phyloP scores from a whole-genome alignment of 345 rosid species.

The Citropsis articulata region DNA sequence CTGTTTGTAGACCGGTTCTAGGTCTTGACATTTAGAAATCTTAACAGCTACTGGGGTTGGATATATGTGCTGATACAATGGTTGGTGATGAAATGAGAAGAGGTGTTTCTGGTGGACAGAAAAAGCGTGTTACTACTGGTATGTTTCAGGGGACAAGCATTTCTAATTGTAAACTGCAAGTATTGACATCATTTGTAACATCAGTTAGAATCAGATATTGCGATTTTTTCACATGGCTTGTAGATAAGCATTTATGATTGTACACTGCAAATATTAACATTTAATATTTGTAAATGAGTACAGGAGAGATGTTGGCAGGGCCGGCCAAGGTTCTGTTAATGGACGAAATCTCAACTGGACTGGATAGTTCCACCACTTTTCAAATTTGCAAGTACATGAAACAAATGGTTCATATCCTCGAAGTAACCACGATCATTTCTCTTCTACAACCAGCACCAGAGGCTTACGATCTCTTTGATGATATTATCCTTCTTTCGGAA shows the following conservation, averaged over 20 bases:
- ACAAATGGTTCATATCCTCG: slow-evolving; percentile 65
- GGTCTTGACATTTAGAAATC: background rate
- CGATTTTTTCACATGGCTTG: background rate
- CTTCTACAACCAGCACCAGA: slow-evolving; percentile 90
- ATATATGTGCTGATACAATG: slow-evolving; percentile 67
- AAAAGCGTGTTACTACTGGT: slow-evolving; percentile 86
- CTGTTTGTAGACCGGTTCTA: background rate
- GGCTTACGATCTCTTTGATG: slow-evolving; percentile 73
- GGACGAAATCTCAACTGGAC: slow-evolving; percentile 96
- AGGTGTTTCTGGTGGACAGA: slow-evolving; percentile 85
- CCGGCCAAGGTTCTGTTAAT: slow-evolving; percentile 82
- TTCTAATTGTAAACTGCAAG: background rate
- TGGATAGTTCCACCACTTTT: slow-evolving; percentile 86
- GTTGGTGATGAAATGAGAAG: slow-evolving; percentile 78
- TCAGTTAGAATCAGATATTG: background rate
- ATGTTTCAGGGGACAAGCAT: background rate
- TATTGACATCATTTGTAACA: background rate
- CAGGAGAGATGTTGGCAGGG: slow-evolving; percentile 97
- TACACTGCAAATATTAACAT: background rate
- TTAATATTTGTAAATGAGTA: background rate
- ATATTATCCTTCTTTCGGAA: slow-evolving; percentile 66
- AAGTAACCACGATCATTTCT: slow-evolving; percentile 62
- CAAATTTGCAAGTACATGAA: slow-evolving; percentile 68
- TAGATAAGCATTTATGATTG: background rate
- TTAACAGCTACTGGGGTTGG: slow-evolving; percentile 65